Percentiles rank a stretch among this genome's conserved stretches.
These are phyloP conservation scores for Alternaria sp. DNA, from an alignment of 2,329 filamentous ascomycete species.

Conservation along the genomic window DNA sequence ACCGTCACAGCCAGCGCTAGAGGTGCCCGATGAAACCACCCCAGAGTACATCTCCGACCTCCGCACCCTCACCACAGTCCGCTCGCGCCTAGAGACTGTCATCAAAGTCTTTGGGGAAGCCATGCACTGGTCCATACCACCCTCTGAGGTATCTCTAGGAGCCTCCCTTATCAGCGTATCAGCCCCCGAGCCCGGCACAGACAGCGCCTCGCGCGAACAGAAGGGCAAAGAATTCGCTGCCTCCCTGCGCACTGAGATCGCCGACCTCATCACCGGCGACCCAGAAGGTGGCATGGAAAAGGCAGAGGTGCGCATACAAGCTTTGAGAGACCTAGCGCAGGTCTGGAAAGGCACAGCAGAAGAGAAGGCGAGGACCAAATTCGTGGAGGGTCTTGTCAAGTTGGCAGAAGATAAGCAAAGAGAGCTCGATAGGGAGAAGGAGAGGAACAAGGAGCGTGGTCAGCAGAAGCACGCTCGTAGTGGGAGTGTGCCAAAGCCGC, in stretches of 20 bases:
- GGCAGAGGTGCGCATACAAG: constrained; percentile 75
- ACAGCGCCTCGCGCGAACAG: constrained; percentile 76
- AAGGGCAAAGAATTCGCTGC: constrained; percentile 83
- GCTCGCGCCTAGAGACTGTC: constrained; percentile 82
- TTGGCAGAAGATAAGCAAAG: constrained; percentile 77
- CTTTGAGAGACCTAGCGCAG: constrained; percentile 74
- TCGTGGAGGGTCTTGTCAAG: constrained; percentile 81
- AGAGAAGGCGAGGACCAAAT: constrained; percentile 80
- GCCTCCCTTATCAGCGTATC: constrained; percentile 91
- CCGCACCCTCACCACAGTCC: constrained; percentile 81
- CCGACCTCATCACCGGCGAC: constrained; percentile 65
- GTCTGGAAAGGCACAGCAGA: constrained; percentile 97
- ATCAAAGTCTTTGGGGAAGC: constrained; percentile 92
- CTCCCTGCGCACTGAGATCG: constrained; percentile 73
- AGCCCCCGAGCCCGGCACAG: constrained; percentile 74
- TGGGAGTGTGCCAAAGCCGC: constrained; percentile 29
- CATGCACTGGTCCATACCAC: constrained; percentile 93
- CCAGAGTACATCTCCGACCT: constrained; percentile 73
- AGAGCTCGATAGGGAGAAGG: constrained; percentile 50
- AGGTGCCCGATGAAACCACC: constrained; percentile 18
- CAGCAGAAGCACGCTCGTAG: constrained; percentile 30
- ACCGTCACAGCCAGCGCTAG: background rate
- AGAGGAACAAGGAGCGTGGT: constrained; percentile 21
- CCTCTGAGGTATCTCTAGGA: constrained; percentile 81
- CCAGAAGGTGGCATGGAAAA: constrained; percentile 69